Conservation (phyloP, 139 green algal genomes). For the Chlamydomonas applanata region DNA sequence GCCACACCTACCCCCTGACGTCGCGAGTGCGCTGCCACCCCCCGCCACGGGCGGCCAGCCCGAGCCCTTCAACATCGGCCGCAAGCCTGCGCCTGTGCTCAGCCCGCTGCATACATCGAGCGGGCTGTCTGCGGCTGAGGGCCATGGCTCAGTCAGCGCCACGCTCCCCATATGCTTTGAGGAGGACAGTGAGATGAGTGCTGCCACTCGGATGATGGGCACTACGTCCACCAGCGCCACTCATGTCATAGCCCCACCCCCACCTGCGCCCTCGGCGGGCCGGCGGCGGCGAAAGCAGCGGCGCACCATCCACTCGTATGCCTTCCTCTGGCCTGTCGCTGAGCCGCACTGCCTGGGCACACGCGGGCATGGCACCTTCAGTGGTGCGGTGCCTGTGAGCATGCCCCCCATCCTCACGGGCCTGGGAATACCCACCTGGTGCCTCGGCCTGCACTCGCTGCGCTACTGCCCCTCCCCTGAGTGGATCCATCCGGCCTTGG, state of each 20-base stretch:
- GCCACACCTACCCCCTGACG: too few species aligned
- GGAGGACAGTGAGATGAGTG: too few species aligned
- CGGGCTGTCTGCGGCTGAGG: too few species aligned
- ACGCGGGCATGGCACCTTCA: background rate
- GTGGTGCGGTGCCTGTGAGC: background rate
- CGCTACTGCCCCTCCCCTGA: conserved; percentile 32
- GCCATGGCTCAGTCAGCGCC: too few species aligned
- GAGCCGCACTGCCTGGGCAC: conserved; percentile 3
- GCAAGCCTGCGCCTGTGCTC: background rate
- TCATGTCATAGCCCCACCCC: too few species aligned
- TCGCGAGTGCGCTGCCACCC: background rate
- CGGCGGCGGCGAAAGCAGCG: background rate
- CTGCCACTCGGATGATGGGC: too few species aligned
- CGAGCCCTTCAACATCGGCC: conserved; percentile 10
- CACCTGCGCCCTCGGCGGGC: too few species aligned
- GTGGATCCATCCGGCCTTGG: conserved; percentile 27
- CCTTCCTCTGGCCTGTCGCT: conserved; percentile 17
- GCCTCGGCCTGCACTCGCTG: conserved; percentile 32
- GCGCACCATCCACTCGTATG: conserved; percentile 19
- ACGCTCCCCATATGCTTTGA: too few species aligned
- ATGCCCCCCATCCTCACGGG: background rate
- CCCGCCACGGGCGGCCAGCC: background rate
- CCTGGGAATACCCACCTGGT: conserved; percentile 18
- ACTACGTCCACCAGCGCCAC: too few species aligned
- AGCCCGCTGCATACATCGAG: background rate